Evolutionary conservation across 257 asterid genomes (phyloP), one percentile per base, ranked within the genome.

Genomic region (Coffea eugenioides): DNA sequence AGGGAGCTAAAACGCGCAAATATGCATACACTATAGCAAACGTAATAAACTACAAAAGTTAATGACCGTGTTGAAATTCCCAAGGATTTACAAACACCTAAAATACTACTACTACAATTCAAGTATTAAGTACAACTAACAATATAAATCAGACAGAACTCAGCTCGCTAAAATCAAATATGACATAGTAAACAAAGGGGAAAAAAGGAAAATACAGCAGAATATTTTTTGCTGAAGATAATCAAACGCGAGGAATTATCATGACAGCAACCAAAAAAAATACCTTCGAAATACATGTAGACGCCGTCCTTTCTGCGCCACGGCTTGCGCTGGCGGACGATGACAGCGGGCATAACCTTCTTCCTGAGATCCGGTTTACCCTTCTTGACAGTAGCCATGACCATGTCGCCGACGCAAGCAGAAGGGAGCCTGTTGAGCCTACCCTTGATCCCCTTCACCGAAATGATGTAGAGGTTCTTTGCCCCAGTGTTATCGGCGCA

Each of bases 231-330:
- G 6, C 25, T 5, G 65, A 57, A 57, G 9, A 57, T 61, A 61
- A 61, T 61, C 34, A 61, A 23, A 7, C 67, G 34, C 13, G 13
- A 23, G 3, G 8, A 73, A 7, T 21, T 18, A 61, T 41, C 6
- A 13, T 10, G 31, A 18, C 3, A 14, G n/a, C 51, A 11, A 1
- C 0, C 0, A 5, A 15, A 68, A 1, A 1, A 9, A 48, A 0
- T 74, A 88, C 92, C 92, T 80, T 90, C 94, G 0, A 91, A 91
- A 84, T 90, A 91, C 96, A 90, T 90, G 83, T 61, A 90, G 18
- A 90, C 96, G 16, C 96, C 94, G 67, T 91, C 96, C 94, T 90
- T 91, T 91, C 96, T 79, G 89, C 96, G 94, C 94, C 94, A 91
- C 0, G 92, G 96, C 86, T 91, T 91, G 84, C 96, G 89, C 78